These are phyloP conservation scores for Albugo candida DNA, from an alignment of 352 stramenopile species.

Conservation along the genomic window DNA sequence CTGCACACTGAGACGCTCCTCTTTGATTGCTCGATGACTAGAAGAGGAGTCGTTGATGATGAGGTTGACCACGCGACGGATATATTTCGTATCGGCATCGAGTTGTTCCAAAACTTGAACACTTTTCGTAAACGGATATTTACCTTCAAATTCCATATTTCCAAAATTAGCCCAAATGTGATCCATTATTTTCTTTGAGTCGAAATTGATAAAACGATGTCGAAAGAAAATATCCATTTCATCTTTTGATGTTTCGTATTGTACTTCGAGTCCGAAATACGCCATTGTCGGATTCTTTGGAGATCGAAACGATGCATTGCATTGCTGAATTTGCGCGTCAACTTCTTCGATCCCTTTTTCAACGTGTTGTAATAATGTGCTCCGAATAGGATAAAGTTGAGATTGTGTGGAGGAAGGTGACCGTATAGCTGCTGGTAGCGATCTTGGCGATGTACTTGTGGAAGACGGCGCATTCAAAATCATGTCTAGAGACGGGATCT, in stretches of 20 bases:
- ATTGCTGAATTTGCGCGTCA: constrained; percentile 48
- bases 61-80: constrained; percentile 60
- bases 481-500: constrained; percentile 70
- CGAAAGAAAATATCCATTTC: constrained; percentile 78
- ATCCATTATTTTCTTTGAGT: constrained; percentile 38
- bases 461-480: constrained; percentile 30
- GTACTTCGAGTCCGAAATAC: constrained; percentile 74
- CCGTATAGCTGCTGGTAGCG: not conserved
- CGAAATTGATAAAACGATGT: constrained; percentile 65
- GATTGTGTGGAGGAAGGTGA: constrained; percentile 46
- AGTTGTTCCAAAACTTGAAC: constrained; percentile 41
- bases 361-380: constrained; percentile 44
- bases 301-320: constrained; percentile 53
- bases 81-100: constrained; percentile 60
- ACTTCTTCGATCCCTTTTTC: constrained; percentile 32
- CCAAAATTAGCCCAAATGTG: constrained; percentile 63
- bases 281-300: constrained; percentile 78
- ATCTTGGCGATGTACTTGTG: too few species aligned
- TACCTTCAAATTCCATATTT: constrained; percentile 55
- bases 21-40: constrained; percentile 35
- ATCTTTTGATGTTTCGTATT: constrained; percentile 77
- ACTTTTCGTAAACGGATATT: constrained; percentile 34
- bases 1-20: constrained; percentile 52
- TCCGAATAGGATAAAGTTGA: constrained; percentile 19
- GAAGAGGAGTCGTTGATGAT: constrained; percentile 51